Evolutionary conservation across 495 filamentous ascomycete genomes (phyloP).

Genomic region (Parmelia sp.): DNA sequence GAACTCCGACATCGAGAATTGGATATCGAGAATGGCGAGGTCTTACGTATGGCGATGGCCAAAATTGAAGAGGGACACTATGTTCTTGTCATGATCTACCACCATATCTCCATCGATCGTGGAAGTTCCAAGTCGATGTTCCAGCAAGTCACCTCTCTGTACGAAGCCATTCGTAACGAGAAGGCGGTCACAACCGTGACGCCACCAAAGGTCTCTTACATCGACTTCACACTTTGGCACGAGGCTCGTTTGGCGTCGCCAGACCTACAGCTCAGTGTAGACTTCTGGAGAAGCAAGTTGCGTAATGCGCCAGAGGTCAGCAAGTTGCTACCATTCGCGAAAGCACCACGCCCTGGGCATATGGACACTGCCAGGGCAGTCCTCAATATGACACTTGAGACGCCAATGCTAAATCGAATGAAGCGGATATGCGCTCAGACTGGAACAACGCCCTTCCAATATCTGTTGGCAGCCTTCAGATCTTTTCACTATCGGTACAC

Average conservation of each 20-base stretch:
- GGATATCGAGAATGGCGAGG: slow-evolving; percentile 31
- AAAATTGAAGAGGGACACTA: slow-evolving; percentile 28
- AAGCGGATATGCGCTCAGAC: slow-evolving; percentile 27
- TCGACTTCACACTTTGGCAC: slow-evolving; percentile 32
- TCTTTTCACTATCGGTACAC: slow-evolving; percentile 31
- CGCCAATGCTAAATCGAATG: slow-evolving; percentile 21
- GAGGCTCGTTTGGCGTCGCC: slow-evolving; percentile 19
- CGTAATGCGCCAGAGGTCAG: slow-evolving; percentile 19
- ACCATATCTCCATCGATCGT: slow-evolving; percentile 30
- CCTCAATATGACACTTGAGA: slow-evolving; percentile 15
- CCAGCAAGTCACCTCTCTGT: slow-evolving; percentile 25
- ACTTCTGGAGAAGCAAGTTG: slow-evolving; percentile 29
- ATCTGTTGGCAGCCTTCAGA: slow-evolving; percentile 34
- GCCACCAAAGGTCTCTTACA: slow-evolving; percentile 24
- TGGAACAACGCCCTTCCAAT: slow-evolving; percentile 36
- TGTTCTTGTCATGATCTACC: slow-evolving; percentile 33
- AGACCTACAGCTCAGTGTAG: slow-evolving; percentile 19
- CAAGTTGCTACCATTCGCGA: slow-evolving; percentile 22
- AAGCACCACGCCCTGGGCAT: slow-evolving; percentile 13
- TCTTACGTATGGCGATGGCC: slow-evolving; percentile 23
- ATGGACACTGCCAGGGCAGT: slow-evolving; percentile 15
- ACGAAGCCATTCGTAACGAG: slow-evolving; percentile 25
- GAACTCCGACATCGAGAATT: slow-evolving; percentile 21
- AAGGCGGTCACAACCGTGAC: slow-evolving; percentile 19
- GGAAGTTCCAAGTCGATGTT: slow-evolving; percentile 26